These are phyloP conservation scores for Colletotrichum paranaense DNA, from an alignment of 2,329 filamentous ascomycete species.

Conservation along the genomic window DNA sequence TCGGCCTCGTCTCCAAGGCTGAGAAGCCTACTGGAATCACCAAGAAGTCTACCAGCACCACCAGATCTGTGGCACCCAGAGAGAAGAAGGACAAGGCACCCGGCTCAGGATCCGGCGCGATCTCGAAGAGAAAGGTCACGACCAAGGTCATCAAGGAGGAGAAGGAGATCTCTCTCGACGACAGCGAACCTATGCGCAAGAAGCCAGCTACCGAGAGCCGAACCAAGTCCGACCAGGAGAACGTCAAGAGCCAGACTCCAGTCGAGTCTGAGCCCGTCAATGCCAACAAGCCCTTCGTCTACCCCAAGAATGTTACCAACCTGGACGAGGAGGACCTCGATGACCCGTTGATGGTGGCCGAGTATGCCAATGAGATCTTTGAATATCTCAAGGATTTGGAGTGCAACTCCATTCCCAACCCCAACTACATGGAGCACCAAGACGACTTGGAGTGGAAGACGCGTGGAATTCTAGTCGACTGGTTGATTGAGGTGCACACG, in stretches of 20 bases:
- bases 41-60: slow-evolving; percentile 72
- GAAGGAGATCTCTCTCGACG: slow-evolving; percentile 70
- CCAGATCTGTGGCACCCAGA: slow-evolving; percentile 75
- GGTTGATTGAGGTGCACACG: slow-evolving; percentile 98
- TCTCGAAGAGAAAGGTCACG: slow-evolving; percentile 57
- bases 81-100: slow-evolving; percentile 78
- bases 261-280: slow-evolving; percentile 37
- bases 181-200: slow-evolving; percentile 77
- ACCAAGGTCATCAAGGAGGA: slow-evolving; percentile 75
- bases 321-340: slow-evolving; percentile 90
- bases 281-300: slow-evolving; percentile 34
- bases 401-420: slow-evolving; percentile 81
- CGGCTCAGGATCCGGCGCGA: slow-evolving; percentile 76
- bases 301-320: slow-evolving; percentile 62
- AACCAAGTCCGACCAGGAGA: slow-evolving; percentile 39
- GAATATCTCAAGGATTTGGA: slow-evolving; percentile 94
- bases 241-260: slow-evolving; percentile 28
- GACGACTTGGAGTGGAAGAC: slow-evolving; percentile 98
- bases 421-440: slow-evolving; percentile 94
- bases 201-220: slow-evolving; percentile 60
- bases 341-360: slow-evolving; percentile 96
- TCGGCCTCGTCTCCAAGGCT: slow-evolving; percentile 81
- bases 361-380: slow-evolving; percentile 97
- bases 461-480: slow-evolving; percentile 95
- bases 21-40: slow-evolving; percentile 84